phyloP scores from a whole-genome alignment of 345 rosid species.

The Rhizophora mangle region DNA sequence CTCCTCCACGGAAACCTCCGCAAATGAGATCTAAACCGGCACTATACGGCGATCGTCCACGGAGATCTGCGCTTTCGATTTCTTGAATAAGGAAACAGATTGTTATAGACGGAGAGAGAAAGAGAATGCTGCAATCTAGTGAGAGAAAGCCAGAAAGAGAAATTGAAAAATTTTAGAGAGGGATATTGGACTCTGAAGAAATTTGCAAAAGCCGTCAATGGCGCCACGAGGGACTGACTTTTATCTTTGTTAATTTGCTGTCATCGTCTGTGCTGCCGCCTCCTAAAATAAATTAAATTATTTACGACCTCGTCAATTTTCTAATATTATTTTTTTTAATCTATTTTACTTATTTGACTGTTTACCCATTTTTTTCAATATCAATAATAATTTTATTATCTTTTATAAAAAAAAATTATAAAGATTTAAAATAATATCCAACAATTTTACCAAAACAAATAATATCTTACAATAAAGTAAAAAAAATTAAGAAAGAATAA shows the following conservation, averaged over 20 bases:
- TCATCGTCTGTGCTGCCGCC: not conserved
- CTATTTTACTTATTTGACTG: too few relatives aligned
- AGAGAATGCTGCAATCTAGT: not conserved
- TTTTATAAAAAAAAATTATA: too few relatives aligned
- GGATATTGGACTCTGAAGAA: slow-evolving; percentile 15
- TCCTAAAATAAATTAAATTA: too few relatives aligned
- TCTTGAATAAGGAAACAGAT: not conserved
- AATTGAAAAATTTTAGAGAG: not conserved
- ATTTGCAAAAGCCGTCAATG: slow-evolving; percentile 30
- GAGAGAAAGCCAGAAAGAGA: not conserved
- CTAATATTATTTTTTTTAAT: too few relatives aligned
- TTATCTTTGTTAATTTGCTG: not conserved
- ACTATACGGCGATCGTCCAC: not conserved
- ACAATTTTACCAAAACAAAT: too few relatives aligned
- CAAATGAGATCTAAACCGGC: slow-evolving; percentile 8
- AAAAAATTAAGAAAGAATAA: too few relatives aligned
- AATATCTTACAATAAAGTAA: too few relatives aligned
- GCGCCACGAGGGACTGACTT: slow-evolving; percentile 28
- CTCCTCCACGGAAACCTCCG: not conserved
- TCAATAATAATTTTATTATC: too few relatives aligned
- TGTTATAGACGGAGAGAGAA: not conserved
- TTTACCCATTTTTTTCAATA: too few relatives aligned
- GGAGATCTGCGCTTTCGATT: slow-evolving; percentile 12
- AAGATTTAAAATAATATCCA: too few relatives aligned
- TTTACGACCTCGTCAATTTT: too few relatives aligned